Evolutionary conservation across 2,329 filamentous ascomycete genomes (phyloP).

Genomic region (Phaeosphaeriaceae sp.): DNA sequence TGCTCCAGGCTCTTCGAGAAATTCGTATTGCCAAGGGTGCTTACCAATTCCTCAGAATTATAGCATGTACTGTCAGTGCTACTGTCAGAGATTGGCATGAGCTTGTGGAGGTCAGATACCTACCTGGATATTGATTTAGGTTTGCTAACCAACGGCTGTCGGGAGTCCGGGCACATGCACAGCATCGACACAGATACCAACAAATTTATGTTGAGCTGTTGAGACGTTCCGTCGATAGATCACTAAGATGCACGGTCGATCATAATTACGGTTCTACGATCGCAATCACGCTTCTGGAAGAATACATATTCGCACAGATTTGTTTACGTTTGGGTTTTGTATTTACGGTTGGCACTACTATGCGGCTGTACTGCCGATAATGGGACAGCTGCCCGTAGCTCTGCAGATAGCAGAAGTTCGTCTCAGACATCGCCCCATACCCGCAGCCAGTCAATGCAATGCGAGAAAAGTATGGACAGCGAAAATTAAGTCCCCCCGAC

Average conservation of each 20-base stretch:
- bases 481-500: conserved; percentile 25
- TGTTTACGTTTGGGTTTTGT: conserved; percentile 1
- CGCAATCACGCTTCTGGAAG: background rate
- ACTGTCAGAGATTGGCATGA: too few species aligned
- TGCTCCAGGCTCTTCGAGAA: too few species aligned
- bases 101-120: background rate
- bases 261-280: background rate
- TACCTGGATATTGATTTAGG: background rate
- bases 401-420: conserved; percentile 2
- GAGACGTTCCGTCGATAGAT: too few species aligned
- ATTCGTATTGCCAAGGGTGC: too few species aligned
- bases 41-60: too few species aligned
- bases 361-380: background rate
- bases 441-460: conserved; percentile 25
- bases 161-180: background rate
- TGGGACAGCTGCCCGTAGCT: background rate
- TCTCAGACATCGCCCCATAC: conserved; percentile 3
- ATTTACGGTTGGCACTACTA: background rate
- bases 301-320: background rate
- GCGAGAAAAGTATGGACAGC: conserved; percentile 30
- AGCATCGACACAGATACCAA: background rate
- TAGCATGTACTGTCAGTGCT: too few species aligned
- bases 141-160: background rate
- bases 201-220: background rate
- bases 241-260: background rate